phyloP scores from a whole-genome alignment of 108 stramenopile genomes.

The Phaeodactylum tricornutum region DNA sequence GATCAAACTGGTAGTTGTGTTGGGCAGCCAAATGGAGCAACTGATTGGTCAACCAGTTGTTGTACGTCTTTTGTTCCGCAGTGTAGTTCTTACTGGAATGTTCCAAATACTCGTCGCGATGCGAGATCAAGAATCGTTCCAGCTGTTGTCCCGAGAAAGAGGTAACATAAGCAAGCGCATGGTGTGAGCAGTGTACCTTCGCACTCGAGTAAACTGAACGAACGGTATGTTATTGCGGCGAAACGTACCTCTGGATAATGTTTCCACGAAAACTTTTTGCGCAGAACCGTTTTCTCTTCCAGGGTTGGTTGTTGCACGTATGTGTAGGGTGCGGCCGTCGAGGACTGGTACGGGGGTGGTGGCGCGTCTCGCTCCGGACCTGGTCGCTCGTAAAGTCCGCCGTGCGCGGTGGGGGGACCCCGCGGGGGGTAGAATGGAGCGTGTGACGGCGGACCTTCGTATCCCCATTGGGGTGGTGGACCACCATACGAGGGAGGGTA shows the following conservation, averaged over 20 bases:
- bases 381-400: background rate
- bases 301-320: conserved; percentile 36
- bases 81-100: conserved; percentile 84
- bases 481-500: conserved; percentile 5
- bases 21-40: conserved; percentile 56
- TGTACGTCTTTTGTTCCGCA: conserved; percentile 80
- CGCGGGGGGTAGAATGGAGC: background rate
- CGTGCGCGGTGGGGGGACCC: background rate
- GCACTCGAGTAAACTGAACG: no score
- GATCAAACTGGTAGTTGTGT: conserved; percentile 65
- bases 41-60: conserved; percentile 76
- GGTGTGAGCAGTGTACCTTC: no score
- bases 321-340: conserved; percentile 22
- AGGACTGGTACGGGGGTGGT: background rate
- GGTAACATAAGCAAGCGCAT: no score
- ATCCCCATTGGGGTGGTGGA: background rate
- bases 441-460: background rate
- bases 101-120: conserved; percentile 75
- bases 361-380: background rate
- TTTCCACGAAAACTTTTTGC: conserved; percentile 82
- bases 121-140: conserved; percentile 79
- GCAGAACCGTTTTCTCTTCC: conserved; percentile 53
- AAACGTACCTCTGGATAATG: conserved; percentile 76
- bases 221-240: no score
- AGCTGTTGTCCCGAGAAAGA: conserved; percentile 21